Evolutionary conservation across 345 rosid species (phyloP).

Genomic region (Microcos paniculata): DNA sequence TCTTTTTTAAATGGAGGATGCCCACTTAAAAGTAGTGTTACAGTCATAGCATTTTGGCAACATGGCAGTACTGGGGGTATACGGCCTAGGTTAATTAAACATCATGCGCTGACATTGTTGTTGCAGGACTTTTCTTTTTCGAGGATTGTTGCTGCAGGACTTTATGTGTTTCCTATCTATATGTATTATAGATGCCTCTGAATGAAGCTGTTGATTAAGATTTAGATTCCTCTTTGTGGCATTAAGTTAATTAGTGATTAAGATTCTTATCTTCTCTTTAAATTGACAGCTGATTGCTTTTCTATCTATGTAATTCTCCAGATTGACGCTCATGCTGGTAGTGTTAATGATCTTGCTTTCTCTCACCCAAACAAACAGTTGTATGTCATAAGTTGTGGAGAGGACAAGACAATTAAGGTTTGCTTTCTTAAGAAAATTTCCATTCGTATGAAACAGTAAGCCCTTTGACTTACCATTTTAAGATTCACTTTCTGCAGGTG

Average conservation of each 20-base stretch:
- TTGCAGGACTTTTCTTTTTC: no score
- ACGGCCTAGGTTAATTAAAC: not conserved
- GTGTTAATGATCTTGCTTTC: conserved; percentile 72
- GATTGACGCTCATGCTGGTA: conserved; percentile 72
- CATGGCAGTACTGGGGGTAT: not conserved
- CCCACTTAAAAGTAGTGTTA: not conserved
- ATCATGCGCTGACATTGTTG: not conserved
- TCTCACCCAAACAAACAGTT: conserved; percentile 62
- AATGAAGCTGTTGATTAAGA: not conserved
- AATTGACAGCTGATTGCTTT: not conserved
- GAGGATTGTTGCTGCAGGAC: not conserved
- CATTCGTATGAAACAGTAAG: not conserved
- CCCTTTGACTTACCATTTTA: not conserved
- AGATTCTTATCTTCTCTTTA: not conserved
- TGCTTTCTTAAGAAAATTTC: not conserved
- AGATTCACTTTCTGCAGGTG: conserved; percentile 35
- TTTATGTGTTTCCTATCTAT: not conserved
- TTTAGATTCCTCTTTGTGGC: not conserved
- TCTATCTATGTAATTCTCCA: conserved; percentile 21
- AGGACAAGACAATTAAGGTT: conserved; percentile 72
- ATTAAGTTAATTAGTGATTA: not conserved
- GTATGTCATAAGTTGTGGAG: conserved; percentile 65
- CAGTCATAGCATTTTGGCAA: not conserved
- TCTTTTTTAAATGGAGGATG: not conserved
- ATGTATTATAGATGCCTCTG: not conserved